Evolutionary conservation across 2,329 filamentous ascomycete species (phyloP).

Genomic region (Talaromyces marneffei): DNA sequence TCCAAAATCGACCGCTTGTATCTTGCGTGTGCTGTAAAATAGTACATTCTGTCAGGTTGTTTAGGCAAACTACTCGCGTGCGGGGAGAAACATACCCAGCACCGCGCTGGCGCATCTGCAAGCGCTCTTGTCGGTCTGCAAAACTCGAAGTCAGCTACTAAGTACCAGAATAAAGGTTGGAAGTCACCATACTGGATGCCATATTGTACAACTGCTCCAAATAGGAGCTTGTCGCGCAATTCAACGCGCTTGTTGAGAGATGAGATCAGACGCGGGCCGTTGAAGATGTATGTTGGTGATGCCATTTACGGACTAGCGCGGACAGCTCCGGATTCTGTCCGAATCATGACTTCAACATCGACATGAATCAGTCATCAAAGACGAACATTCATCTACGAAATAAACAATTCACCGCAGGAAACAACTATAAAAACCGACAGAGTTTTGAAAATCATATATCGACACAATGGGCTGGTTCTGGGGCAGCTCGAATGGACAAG

Average conservation of each 20-base stretch:
- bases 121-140: conserved; percentile 49
- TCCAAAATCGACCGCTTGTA: conserved; percentile 46
- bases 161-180: not conserved
- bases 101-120: conserved; percentile 53
- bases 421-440: too few relatives aligned
- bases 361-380: not conserved
- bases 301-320: not conserved
- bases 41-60: conserved; percentile 1
- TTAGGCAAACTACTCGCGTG: conserved; percentile 18
- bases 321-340: not conserved
- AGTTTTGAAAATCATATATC: too few relatives aligned
- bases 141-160: not conserved
- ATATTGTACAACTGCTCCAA: conserved; percentile 27
- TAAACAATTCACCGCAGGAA: not conserved
- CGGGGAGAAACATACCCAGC: conserved; percentile 44
- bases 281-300: not conserved
- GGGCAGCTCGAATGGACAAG: conserved; percentile 44
- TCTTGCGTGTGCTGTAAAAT: conserved; percentile 40
- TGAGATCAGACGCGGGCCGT: not conserved
- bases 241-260: conserved; percentile 4
- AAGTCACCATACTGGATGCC: conserved; percentile 32
- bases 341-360: not conserved
- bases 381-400: not conserved
- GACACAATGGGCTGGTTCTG: conserved; percentile 59
- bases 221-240: conserved; percentile 27